phyloP scores from a whole-genome alignment of 306 rosid species.

The Amphicarpaea edgeworthii region DNA sequence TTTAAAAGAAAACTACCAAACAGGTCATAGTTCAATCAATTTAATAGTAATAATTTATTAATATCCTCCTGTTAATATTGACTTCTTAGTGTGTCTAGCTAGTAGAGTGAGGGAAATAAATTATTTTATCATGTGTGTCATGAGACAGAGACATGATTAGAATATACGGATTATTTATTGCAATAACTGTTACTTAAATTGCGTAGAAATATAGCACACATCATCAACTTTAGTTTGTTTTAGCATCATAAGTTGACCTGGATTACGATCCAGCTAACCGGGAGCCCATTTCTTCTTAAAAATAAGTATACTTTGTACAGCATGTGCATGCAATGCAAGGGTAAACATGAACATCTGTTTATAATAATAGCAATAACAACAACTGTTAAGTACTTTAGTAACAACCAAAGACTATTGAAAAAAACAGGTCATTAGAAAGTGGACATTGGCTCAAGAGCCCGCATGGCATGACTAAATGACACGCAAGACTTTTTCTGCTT shows the following conservation, averaged over 20 bases:
- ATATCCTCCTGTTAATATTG: constrained; percentile 25
- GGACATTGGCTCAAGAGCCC: neutral
- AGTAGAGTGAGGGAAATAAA: constrained; percentile 19
- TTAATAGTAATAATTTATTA: neutral
- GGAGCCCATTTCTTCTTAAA: neutral
- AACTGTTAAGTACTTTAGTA: too few relatives aligned
- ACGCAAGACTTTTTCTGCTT: too few relatives aligned
- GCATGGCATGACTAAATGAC: constrained; percentile 19
- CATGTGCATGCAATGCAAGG: neutral
- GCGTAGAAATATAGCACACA: neutral
- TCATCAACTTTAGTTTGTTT: neutral
- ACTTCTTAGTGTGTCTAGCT: constrained; percentile 22
- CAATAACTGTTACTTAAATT: constrained; percentile 21
- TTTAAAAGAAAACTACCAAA: neutral
- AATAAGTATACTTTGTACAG: neutral
- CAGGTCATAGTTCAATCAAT: neutral
- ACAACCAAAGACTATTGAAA: constrained; percentile 2
- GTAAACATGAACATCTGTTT: neutral
- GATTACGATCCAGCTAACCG: constrained; percentile 14
- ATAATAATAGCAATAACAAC: neutral
- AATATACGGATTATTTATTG: neutral
- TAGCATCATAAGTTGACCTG: constrained; percentile 21
- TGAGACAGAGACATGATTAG: constrained; percentile 22
- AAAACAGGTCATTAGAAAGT: neutral
- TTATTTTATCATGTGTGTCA: constrained; percentile 38